A percentile compares a stretch with the other conserved stretches of the same genome.
Conservation (phyloP, 1,139 yeast species). For the Protomyces pachydermus region DNA sequence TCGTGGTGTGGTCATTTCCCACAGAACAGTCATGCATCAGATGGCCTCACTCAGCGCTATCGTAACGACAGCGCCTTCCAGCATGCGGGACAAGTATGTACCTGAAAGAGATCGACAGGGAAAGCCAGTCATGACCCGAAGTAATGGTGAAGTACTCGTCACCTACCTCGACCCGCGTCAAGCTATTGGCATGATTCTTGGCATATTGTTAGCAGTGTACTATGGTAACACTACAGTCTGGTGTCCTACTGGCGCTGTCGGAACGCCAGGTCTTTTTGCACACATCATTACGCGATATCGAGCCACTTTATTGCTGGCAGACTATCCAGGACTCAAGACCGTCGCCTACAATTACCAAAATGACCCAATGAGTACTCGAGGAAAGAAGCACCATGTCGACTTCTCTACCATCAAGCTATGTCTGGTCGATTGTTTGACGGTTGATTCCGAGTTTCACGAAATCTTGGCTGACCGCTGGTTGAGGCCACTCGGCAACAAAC, state of each 20-base stretch:
- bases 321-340: slow-evolving; percentile 83
- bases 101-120: slow-evolving; percentile 3
- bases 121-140: slow-evolving; percentile 3
- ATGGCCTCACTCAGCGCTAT: slow-evolving; percentile 71
- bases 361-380: slow-evolving; percentile 78
- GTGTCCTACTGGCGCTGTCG: slow-evolving; percentile 71
- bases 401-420: slow-evolving; percentile 83
- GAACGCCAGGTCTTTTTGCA: slow-evolving; percentile 83
- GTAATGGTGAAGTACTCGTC: slow-evolving; percentile 40
- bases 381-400: slow-evolving; percentile 73
- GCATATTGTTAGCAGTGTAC: slow-evolving; percentile 73
- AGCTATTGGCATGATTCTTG: slow-evolving; percentile 80
- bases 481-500: slow-evolving; percentile 78
- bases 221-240: slow-evolving; percentile 79
- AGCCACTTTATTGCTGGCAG: slow-evolving; percentile 73
- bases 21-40: slow-evolving; percentile 80
- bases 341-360: slow-evolving; percentile 91
- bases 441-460: slow-evolving; percentile 90
- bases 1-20: slow-evolving; percentile 90
- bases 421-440: slow-evolving; percentile 80
- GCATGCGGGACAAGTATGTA: slow-evolving; percentile 8
- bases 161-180: slow-evolving; percentile 82
- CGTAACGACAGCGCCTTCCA: slow-evolving; percentile 46
- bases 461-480: slow-evolving; percentile 88
- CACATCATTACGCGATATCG: slow-evolving; percentile 64